These are phyloP conservation scores for Neurospora sp. DNA, from an alignment of 495 filamentous ascomycete genomes.

Conservation along the genomic window DNA sequence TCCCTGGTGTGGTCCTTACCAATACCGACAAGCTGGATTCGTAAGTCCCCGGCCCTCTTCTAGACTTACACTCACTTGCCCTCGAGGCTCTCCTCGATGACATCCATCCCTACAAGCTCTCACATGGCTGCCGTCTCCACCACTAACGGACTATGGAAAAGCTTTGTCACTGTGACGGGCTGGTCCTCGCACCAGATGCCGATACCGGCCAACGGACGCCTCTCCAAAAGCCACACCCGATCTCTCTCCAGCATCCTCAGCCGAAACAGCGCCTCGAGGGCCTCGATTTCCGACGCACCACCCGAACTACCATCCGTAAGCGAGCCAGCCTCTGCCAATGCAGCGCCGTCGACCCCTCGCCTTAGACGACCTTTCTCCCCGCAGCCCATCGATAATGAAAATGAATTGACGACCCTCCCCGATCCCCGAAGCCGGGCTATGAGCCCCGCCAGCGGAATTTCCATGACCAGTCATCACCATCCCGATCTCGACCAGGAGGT, in stretches of 20 bases:
- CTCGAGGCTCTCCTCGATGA: neutral
- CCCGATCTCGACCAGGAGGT: slow-evolving; percentile 83
- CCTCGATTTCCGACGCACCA: slow-evolving; percentile 6
- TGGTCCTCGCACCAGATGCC: slow-evolving; percentile 38
- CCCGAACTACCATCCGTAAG: neutral
- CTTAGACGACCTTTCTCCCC: slow-evolving; percentile 19
- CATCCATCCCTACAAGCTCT: neutral
- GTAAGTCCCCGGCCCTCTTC: neutral
- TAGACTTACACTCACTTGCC: neutral
- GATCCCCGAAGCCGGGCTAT: slow-evolving; percentile 35
- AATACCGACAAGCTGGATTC: slow-evolving; percentile 16
- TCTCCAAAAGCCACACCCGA: slow-evolving; percentile 36
- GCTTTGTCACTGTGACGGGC: slow-evolving; percentile 39
- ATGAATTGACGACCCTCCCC: slow-evolving; percentile 39
- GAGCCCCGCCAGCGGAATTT: slow-evolving; percentile 21
- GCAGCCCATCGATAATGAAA: slow-evolving; percentile 29
- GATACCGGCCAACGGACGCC: slow-evolving; percentile 18
- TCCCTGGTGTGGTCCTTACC: slow-evolving; percentile 21
- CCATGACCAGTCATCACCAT: slow-evolving; percentile 32
- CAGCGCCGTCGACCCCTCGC: slow-evolving; percentile 18
- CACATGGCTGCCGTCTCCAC: slow-evolving; percentile 13
- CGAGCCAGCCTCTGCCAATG: neutral
- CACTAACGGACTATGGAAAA: slow-evolving; percentile 27
- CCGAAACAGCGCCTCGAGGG: neutral
- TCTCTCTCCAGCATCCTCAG: slow-evolving; percentile 37